Base-by-base conservation (phyloP, 2,329 filamentous ascomycete species). In the Fusarium sp. region DNA sequence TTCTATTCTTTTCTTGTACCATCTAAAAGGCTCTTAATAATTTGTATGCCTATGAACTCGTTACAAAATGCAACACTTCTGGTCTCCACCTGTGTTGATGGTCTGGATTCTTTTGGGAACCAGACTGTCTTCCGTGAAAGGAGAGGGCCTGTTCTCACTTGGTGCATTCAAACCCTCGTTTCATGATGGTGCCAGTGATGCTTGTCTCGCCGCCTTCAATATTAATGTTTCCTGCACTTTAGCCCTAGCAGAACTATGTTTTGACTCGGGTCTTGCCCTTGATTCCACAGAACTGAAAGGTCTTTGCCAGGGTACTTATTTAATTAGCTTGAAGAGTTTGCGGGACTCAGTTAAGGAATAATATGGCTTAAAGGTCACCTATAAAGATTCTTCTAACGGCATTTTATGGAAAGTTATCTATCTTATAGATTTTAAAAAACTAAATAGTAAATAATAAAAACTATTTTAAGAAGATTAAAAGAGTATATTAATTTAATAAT, bases 1-100 rank as follows among this genome's bases (percentile, higher is more conserved):
- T 17, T 43, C 17, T 3, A 26, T 19, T 6, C 9, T 23, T 17
- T 19, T 43, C 24, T 43, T 7, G 5, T 15, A n/a, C 21, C 15
- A 11, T 43, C n/a, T n/a, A 3, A 7, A 43, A 11, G 14, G n/a
- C 39, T 17, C 19, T 24, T 15, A 3, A 2, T 43, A 12, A 12
- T n/a, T 24, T 5, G 24, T 5, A 36, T 14, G 34, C 34, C 34
- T 11, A 17, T 36, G 9, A 36, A 36, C 34, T 36, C 34, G 15
- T 17, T 17, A 36, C 6, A 23, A 15, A 26, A 43, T 44, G 40
- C 17, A 28, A 19, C 23, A 1, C 23, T 12, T 44, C 21, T 19
- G 10, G 11, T 19, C 11, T 44, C 3, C 12, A 0, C 15, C 4
- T 12, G 10, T 2, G 1, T 15, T 28, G 6, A 44, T 9, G 0